Conservation (phyloP, 1,284 basidiomycete species). For the Ceratobasidium sp. region DNA sequence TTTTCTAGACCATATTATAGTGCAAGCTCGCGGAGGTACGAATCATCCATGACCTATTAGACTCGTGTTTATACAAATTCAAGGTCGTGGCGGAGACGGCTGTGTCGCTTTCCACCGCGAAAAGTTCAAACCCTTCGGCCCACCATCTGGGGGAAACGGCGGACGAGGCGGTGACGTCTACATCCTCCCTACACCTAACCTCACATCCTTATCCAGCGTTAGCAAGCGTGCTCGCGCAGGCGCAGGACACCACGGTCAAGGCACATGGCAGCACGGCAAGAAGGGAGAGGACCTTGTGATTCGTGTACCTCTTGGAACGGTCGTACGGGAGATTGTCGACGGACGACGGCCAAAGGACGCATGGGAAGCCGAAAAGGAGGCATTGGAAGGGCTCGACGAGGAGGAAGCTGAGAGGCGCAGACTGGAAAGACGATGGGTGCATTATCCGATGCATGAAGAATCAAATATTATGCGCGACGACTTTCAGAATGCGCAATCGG, state of each 20-base stretch:
- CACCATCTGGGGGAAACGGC: conserved; percentile 92
- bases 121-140: conserved; percentile 81
- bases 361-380: conserved; percentile 73
- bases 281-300: conserved; percentile 79
- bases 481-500: conserved; percentile 79
- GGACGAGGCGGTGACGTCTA: conserved; percentile 90
- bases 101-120: conserved; percentile 87
- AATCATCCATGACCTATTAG: conserved; percentile 9
- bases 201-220: conserved; percentile 83
- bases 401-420: conserved; percentile 69
- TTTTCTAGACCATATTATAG: conserved; percentile 61
- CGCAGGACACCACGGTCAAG: conserved; percentile 78
- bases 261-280: conserved; percentile 86
- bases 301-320: conserved; percentile 87
- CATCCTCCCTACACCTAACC: conserved; percentile 77
- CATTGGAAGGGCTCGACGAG: conserved; percentile 63
- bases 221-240: conserved; percentile 75
- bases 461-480: conserved; percentile 73
- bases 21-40: conserved; percentile 81
- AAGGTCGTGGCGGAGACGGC: conserved; percentile 86
- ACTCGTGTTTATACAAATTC: conserved; percentile 45
- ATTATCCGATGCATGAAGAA: conserved; percentile 78
- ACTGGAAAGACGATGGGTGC: conserved; percentile 79
- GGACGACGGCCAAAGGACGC: conserved; percentile 71
- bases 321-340: conserved; percentile 82